phyloP scores from a whole-genome alignment of 345 rosid genomes.

The Adansonia digitata region DNA sequence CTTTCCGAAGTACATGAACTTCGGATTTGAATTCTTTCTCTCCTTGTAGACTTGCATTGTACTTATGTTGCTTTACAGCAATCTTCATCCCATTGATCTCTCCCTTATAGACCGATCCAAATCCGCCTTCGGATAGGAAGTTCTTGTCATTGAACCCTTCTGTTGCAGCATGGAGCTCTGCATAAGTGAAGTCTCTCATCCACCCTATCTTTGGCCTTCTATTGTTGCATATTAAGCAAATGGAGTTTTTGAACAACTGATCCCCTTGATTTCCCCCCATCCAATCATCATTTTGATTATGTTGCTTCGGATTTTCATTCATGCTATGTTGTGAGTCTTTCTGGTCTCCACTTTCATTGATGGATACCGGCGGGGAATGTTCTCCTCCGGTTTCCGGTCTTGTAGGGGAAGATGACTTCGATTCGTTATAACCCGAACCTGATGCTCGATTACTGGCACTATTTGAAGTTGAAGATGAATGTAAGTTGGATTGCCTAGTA shows the following conservation, averaged over 20 bases:
- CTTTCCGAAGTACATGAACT: conserved; percentile 53
- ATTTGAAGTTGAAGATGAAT: conserved; percentile 7
- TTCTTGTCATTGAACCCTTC: conserved; percentile 39
- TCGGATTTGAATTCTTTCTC: conserved; percentile 67
- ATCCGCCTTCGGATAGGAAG: conserved; percentile 64
- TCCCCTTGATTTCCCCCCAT: conserved; percentile 20
- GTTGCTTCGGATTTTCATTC: conserved; percentile 22
- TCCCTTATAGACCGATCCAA: conserved; percentile 55
- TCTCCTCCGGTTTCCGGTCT: conserved; percentile 25
- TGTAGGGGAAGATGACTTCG: conserved; percentile 17
- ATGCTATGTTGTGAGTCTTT: conserved; percentile 8
- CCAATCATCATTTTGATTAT: conserved; percentile 20
- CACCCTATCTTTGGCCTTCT: conserved; percentile 48
- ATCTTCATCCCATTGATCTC: conserved; percentile 37
- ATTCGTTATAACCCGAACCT: conserved; percentile 22
- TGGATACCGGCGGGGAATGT: conserved; percentile 16
- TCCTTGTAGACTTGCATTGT: conserved; percentile 44
- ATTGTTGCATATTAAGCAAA: conserved; percentile 51
- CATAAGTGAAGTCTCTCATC: conserved; percentile 46
- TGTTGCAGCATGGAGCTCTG: conserved; percentile 54
- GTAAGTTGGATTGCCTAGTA: conserved; percentile 5
- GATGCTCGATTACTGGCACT: conserved; percentile 16
- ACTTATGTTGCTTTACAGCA: conserved; percentile 62
- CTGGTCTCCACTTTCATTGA: conserved; percentile 9
- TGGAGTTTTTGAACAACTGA: conserved; percentile 30